A percentile compares a stretch with the other conserved stretches of the same genome.
phyloP scores from a whole-genome alignment of 306 rosid genomes.

The Castanea sativa region DNA sequence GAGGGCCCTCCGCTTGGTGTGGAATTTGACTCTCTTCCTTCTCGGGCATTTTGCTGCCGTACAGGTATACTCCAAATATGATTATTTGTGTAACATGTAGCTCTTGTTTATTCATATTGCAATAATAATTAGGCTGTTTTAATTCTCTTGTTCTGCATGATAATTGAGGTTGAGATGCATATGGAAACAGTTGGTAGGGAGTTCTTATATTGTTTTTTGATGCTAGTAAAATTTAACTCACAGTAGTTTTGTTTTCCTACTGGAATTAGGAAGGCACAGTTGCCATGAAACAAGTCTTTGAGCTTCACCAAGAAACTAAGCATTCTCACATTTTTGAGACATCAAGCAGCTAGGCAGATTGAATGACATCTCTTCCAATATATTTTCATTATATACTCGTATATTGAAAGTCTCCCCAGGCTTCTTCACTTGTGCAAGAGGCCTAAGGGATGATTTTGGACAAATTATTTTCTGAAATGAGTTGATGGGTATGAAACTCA shows the following conservation, averaged over 20 bases:
- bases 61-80: constrained; percentile 12
- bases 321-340: neutral
- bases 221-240: neutral
- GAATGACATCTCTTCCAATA: neutral
- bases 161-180: neutral
- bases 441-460: neutral
- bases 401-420: neutral
- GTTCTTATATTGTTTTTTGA: neutral
- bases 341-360: neutral
- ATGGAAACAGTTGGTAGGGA: neutral
- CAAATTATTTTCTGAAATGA: neutral
- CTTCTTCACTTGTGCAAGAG: neutral
- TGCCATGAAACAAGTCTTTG: neutral
- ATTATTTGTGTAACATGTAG: neutral
- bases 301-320: neutral
- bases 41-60: constrained; percentile 26
- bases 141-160: constrained; percentile 2
- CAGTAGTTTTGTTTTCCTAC: neutral
- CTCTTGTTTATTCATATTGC: neutral
- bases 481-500: neutral
- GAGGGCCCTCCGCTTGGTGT: constrained; percentile 67
- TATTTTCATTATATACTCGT: neutral
- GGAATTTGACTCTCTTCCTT: constrained; percentile 64
- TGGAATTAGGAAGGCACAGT: neutral
- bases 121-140: neutral